Conservation (phyloP, 2,329 filamentous ascomycete genomes). For the Magnaporthiopsis rhizophila region DNA sequence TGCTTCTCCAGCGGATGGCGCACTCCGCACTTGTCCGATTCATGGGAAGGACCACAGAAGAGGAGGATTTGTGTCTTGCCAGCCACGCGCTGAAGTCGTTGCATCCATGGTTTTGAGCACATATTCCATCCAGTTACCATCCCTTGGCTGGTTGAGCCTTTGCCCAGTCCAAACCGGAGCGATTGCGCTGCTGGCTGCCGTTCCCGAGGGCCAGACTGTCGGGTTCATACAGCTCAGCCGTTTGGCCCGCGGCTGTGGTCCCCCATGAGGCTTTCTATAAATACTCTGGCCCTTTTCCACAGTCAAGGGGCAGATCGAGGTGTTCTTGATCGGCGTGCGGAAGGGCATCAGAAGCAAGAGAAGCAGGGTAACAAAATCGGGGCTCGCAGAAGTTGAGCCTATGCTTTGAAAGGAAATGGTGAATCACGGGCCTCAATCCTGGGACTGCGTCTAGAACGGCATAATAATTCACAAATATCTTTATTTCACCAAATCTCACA, state of each 20-base stretch:
- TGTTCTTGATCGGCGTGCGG: conserved; percentile 40
- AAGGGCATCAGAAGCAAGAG: conserved; percentile 33
- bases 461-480: background rate
- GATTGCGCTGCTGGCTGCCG: background rate
- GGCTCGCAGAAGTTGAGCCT: background rate
- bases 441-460: no score
- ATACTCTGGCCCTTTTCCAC: conserved; percentile 18
- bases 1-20: background rate
- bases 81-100: no score
- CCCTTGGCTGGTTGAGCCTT: no score
- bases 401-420: no score
- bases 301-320: conserved; percentile 41
- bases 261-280: conserved; percentile 20
- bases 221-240: background rate
- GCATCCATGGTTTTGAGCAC: no score
- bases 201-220: background rate
- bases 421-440: background rate
- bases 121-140: no score
- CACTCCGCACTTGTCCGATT: background rate
- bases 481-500: background rate
- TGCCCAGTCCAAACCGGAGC: background rate
- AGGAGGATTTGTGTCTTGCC: no score
- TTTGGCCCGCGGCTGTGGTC: background rate
- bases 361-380: no score
- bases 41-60: background rate